phyloP scores from a whole-genome alignment of 2,329 filamentous ascomycete species.

The Cladobotryum protrusum region DNA sequence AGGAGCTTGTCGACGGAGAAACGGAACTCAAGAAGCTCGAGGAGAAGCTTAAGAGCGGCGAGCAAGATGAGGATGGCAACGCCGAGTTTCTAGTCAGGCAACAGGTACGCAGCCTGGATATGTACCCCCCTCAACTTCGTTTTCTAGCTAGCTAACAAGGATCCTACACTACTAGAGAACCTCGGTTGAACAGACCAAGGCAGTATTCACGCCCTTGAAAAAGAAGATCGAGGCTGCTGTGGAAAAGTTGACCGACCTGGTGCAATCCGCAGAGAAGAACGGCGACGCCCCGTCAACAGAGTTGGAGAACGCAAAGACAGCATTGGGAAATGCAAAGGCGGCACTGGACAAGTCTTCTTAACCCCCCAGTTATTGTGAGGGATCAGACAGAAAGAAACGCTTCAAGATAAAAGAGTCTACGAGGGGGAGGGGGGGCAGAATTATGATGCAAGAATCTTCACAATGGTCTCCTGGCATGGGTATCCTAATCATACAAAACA shows the following conservation, averaged over 20 bases:
- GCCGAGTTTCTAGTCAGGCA: slow-evolving; percentile 75
- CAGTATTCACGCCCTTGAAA: slow-evolving; percentile 67
- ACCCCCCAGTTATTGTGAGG: no score
- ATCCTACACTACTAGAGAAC: slow-evolving; percentile 49
- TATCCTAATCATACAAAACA: slow-evolving; percentile 15
- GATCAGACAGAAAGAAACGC: background rate
- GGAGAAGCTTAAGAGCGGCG: slow-evolving; percentile 46
- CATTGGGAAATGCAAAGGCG: slow-evolving; percentile 44
- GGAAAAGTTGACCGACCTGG: slow-evolving; percentile 65
- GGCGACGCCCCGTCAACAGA: slow-evolving; percentile 39
- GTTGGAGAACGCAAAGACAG: slow-evolving; percentile 49
- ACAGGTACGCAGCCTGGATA: slow-evolving; percentile 67
- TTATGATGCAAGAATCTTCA: background rate
- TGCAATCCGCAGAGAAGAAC: slow-evolving; percentile 56
- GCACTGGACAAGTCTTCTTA: background rate
- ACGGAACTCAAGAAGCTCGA: slow-evolving; percentile 63
- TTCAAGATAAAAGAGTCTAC: background rate
- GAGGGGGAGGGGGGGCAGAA: background rate
- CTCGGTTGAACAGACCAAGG: slow-evolving; percentile 82
- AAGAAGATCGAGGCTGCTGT: slow-evolving; percentile 66
- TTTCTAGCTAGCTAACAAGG: background rate
- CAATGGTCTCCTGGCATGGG: slow-evolving; percentile 9
- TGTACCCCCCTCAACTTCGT: background rate
- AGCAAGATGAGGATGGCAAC: slow-evolving; percentile 61
- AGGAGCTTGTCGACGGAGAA: slow-evolving; percentile 72